Evolutionary conservation across 2,329 filamentous ascomycete genomes (phyloP).

Genomic region (Lecanicillium sp.): DNA sequence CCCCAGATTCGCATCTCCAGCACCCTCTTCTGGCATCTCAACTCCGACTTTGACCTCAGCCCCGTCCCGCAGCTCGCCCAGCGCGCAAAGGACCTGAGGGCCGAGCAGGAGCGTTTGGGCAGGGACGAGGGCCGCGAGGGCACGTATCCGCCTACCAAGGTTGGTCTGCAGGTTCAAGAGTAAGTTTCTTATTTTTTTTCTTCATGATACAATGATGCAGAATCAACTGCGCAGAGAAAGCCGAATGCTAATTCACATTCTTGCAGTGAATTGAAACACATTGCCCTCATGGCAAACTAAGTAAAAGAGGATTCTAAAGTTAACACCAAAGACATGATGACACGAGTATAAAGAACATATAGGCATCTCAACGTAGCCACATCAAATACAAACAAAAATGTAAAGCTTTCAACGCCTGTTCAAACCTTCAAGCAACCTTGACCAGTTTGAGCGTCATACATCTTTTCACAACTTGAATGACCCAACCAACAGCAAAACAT

Average conservation of each 20-base stretch:
- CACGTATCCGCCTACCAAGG: constrained; percentile 46
- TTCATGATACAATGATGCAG: not conserved
- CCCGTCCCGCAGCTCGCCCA: constrained; percentile 42
- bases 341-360: too few species aligned
- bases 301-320: constrained; percentile 15
- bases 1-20: constrained; percentile 51
- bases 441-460: too few species aligned
- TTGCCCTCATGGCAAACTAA: constrained; percentile 36
- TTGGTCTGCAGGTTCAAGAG: constrained; percentile 51
- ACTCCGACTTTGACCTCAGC: constrained; percentile 46
- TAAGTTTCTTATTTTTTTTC: constrained; percentile 22
- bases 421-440: too few species aligned
- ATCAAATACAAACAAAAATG: too few species aligned
- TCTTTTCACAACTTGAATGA: too few species aligned
- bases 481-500: too few species aligned
- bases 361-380: too few species aligned
- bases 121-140: constrained; percentile 45
- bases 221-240: constrained; percentile 11
- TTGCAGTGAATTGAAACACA: constrained; percentile 42
- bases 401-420: too few species aligned
- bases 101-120: constrained; percentile 39
- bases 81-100: constrained; percentile 35
- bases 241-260: not conserved
- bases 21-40: constrained; percentile 54
- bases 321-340: too few species aligned